These are phyloP conservation scores for Aspergillus arachidicola DNA, from an alignment of 2,329 filamentous ascomycete genomes.

Conservation along the genomic window DNA sequence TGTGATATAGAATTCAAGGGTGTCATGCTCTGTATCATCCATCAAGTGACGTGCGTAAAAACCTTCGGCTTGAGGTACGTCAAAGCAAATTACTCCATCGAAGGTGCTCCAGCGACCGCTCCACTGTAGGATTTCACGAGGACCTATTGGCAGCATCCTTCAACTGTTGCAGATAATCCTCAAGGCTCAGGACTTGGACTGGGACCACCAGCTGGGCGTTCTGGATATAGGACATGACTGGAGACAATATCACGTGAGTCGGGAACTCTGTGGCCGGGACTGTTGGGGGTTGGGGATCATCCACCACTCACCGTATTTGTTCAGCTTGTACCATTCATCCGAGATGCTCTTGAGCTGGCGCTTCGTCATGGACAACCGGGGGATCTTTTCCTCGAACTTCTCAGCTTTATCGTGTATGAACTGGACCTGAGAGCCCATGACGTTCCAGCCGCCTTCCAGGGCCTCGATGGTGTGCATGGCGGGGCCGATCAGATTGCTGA, in stretches of 20 bases:
- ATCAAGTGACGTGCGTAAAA: too few relatives aligned
- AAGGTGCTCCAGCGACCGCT: too few relatives aligned
- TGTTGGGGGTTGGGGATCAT: too few relatives aligned
- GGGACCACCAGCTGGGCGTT: background rate
- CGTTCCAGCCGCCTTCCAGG: background rate
- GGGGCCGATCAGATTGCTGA: background rate
- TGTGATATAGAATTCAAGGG: too few relatives aligned
- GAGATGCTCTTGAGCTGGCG: background rate
- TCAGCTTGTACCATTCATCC: background rate
- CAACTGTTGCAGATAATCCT: background rate
- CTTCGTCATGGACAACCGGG: background rate
- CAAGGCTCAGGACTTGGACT: background rate
- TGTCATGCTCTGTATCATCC: too few relatives aligned
- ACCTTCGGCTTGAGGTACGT: too few relatives aligned
- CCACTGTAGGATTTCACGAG: too few relatives aligned
- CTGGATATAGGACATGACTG: slow-evolving; percentile 1
- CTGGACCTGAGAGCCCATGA: background rate
- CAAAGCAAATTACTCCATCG: too few relatives aligned
- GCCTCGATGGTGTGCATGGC: background rate
- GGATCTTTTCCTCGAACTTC: background rate
- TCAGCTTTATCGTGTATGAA: background rate
- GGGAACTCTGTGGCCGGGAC: too few relatives aligned
- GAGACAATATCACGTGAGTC: background rate
- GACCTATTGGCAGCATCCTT: background rate
- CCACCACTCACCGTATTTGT: background rate